Base-by-base conservation (phyloP, 371 early-diverging fungal species). In the Catenaria anguillulae region DNA sequence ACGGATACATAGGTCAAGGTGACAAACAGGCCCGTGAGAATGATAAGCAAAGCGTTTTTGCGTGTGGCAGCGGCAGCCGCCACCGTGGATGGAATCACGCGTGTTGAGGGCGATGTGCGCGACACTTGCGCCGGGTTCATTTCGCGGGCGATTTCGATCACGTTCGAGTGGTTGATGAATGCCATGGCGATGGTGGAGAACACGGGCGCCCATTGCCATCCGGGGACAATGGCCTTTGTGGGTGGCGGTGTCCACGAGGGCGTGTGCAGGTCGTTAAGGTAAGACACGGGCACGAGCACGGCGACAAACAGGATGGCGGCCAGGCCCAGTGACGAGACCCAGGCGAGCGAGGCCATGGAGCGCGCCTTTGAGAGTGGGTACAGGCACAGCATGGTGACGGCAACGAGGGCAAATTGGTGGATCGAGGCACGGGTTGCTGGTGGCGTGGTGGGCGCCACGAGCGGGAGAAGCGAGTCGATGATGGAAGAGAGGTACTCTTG, bases 161-260 rank as follows among this genome's bases (percentile, higher is more conserved):
- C 42, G 58, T 58, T 58, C 12, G 36, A 34, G 58, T 58, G 58
- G 31, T 58, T 58, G n/a, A 58, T 3, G 15, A 24, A 58, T 36
- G 58, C 58, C 58, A 58, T 58, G 43, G 40, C 58, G 12, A 36
- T 3, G 36, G 24, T 58, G 2, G 26, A 33, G 36, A 8, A 10
- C 58, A 24, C 37, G 12, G 26, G n/a, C 19, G 10, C 17, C 58
- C 42, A 58, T 19, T 24, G 24, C 36, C 23, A 17, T 24, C n/a
- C 19, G n/a, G n/a, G 8, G 46, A 23, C 46, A 24, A 46, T n/a
- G 46, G 46, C n/a, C 24, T 8, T n/a, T 21, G 24, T 10, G n/a
- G 46, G 46, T 24, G 46, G 46, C 46, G 24, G n/a, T 21, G 10
- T 24, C 8, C 13, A 37, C 37, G 37, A 4, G 8, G 37, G 37